Conservation (phyloP, 352 stramenopile genomes). For the Phytophthora tentaculata region DNA sequence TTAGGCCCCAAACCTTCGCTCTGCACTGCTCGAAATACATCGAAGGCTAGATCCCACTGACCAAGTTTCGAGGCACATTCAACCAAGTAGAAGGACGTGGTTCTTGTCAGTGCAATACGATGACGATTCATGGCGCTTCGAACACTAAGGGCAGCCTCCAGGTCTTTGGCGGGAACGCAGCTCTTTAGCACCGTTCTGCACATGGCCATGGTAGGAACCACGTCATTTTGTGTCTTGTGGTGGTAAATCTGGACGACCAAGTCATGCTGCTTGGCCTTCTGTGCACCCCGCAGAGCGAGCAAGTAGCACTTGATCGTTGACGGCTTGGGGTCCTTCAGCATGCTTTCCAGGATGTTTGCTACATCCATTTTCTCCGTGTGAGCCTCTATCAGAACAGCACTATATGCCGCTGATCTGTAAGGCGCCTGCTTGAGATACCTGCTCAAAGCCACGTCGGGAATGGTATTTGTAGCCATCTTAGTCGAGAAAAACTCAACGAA, state of each 20-base stretch:
- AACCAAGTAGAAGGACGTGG: neutral
- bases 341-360: neutral
- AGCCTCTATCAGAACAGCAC: neutral
- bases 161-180: neutral
- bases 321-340: neutral
- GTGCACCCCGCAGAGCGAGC: neutral
- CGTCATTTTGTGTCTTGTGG: neutral
- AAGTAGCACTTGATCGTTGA: neutral
- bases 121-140: neutral
- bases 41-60: neutral
- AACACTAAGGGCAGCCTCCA: neutral
- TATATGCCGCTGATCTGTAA: neutral
- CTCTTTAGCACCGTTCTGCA: neutral
- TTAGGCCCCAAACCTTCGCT: neutral
- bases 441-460: neutral
- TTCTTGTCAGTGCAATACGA: neutral
- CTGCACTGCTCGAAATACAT: neutral
- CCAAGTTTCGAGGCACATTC: neutral
- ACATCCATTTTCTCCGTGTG: neutral
- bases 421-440: neutral
- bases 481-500: neutral
- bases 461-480: neutral
- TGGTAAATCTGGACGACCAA: slow-evolving; percentile 3
- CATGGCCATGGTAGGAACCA: neutral
- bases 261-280: neutral